These are phyloP conservation scores for Fusarium tuaranense DNA, from an alignment of 2,329 filamentous ascomycete genomes.

Conservation along the genomic window DNA sequence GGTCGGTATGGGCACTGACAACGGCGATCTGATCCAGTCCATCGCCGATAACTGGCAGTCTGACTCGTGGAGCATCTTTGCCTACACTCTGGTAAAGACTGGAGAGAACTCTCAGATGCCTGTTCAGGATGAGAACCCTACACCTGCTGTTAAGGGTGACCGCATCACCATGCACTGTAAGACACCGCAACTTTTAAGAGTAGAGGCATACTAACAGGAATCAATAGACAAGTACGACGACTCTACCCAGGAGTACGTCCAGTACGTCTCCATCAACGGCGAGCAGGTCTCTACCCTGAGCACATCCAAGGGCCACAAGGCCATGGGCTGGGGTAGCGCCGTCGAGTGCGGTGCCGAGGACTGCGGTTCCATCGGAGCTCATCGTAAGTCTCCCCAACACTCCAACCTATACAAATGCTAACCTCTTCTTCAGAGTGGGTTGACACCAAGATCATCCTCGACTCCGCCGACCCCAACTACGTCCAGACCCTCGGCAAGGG, in stretches of 20 bases:
- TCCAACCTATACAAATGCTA: rapidly evolving
- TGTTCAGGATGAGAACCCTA: constrained; percentile 26
- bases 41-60: constrained; percentile 54
- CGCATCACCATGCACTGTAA: constrained; percentile 39
- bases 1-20: constrained; percentile 61
- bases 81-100: constrained; percentile 55
- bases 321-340: constrained; percentile 57
- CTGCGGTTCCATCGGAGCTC: constrained; percentile 66
- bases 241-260: constrained; percentile 25
- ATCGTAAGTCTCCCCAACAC: constrained; percentile 13
- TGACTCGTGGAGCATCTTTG: constrained; percentile 55
- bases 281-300: constrained; percentile 55
- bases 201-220: neutral
- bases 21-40: constrained; percentile 60
- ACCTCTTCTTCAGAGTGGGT: constrained; percentile 26
- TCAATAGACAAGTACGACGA: constrained; percentile 31
- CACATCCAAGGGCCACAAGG: constrained; percentile 55
- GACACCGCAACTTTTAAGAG: rapidly evolving
- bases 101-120: constrained; percentile 36
- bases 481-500: constrained; percentile 34
- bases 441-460: constrained; percentile 31
- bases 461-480: constrained; percentile 32
- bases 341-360: constrained; percentile 78
- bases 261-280: constrained; percentile 37
- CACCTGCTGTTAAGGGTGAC: constrained; percentile 25